Percentiles rank a stretch among this genome's conserved stretches.
phyloP scores from a whole-genome alignment of 371 early-diverging fungal species.

The Lichtheimia ornata region DNA sequence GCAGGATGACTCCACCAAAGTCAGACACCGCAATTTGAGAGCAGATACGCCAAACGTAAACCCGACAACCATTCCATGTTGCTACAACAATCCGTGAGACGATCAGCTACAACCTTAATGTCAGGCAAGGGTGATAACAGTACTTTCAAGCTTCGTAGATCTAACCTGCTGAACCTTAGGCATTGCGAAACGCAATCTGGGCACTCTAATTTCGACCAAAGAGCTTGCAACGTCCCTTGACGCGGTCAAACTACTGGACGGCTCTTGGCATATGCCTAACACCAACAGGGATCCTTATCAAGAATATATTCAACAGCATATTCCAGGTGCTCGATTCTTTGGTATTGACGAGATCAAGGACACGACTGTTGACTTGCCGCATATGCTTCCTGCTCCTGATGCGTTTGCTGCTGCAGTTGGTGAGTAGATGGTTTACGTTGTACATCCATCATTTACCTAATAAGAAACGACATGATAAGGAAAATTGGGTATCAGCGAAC shows the following conservation, averaged over 20 bases:
- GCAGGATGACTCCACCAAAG: too few species aligned
- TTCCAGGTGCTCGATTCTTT: slow-evolving; percentile 67
- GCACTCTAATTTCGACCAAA: slow-evolving; percentile 30
- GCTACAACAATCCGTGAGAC: slow-evolving; percentile 10
- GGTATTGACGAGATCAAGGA: slow-evolving; percentile 80
- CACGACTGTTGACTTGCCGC: slow-evolving; percentile 64
- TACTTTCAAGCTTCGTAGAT: background rate
- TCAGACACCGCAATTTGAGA: too few species aligned
- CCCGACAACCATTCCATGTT: slow-evolving; percentile 5
- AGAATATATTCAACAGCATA: slow-evolving; percentile 66
- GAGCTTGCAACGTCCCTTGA: slow-evolving; percentile 30
- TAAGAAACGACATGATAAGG: slow-evolving; percentile 26
- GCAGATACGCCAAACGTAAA: too few species aligned
- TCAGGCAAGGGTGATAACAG: background rate
- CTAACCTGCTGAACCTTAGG: background rate
- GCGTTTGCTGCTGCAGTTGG: slow-evolving; percentile 66
- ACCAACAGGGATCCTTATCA: slow-evolving; percentile 63
- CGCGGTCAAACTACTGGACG: slow-evolving; percentile 77
- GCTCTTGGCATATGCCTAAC: slow-evolving; percentile 90
- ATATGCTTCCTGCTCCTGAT: slow-evolving; percentile 75
- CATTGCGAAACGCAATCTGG: slow-evolving; percentile 12
- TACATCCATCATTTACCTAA: background rate
- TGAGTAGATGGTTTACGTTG: slow-evolving; percentile 10
- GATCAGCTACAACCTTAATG: background rate
- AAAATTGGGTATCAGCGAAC: slow-evolving; percentile 66